Conservation (phyloP, 179 eudicot genomes). For the Gypsophila paniculata region DNA sequence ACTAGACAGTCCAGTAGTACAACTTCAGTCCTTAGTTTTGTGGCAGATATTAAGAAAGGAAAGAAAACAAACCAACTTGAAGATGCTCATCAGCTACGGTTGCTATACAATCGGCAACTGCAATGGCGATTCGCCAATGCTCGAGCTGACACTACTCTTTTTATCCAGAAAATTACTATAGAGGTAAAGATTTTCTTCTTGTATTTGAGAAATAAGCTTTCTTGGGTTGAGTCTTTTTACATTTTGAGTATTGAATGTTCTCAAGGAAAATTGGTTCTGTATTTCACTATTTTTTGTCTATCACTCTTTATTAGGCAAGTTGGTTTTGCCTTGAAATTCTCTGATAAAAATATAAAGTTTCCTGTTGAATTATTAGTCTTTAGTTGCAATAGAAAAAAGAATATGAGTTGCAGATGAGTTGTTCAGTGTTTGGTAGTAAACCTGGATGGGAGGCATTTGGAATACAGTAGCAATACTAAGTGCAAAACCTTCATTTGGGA, state of each 20-base stretch:
- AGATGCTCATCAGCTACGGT: slow-evolving; percentile 77
- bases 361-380: background rate
- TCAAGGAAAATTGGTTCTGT: background rate
- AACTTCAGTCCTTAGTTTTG: slow-evolving; percentile 81
- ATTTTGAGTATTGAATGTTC: background rate
- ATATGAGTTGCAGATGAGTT: background rate
- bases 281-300: too few species aligned
- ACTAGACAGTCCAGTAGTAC: slow-evolving; percentile 51
- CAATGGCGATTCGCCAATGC: slow-evolving; percentile 96
- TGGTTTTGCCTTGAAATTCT: too few species aligned
- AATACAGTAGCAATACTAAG: background rate
- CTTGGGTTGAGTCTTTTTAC: too few species aligned
- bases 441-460: background rate
- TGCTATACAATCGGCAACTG: slow-evolving; percentile 70
- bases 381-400: background rate
- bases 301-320: too few species aligned
- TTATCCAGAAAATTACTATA: slow-evolving; percentile 47
- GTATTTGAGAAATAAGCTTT: background rate
- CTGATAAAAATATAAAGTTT: too few species aligned
- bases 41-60: slow-evolving; percentile 75
- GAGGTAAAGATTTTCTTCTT: slow-evolving; percentile 44
- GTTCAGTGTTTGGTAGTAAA: background rate
- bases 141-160: slow-evolving; percentile 46
- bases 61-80: slow-evolving; percentile 72
- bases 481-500: too few species aligned